Base-by-base conservation (phyloP, 192 early-diverging fungal genomes). In the Obelidium mucronatum region DNA sequence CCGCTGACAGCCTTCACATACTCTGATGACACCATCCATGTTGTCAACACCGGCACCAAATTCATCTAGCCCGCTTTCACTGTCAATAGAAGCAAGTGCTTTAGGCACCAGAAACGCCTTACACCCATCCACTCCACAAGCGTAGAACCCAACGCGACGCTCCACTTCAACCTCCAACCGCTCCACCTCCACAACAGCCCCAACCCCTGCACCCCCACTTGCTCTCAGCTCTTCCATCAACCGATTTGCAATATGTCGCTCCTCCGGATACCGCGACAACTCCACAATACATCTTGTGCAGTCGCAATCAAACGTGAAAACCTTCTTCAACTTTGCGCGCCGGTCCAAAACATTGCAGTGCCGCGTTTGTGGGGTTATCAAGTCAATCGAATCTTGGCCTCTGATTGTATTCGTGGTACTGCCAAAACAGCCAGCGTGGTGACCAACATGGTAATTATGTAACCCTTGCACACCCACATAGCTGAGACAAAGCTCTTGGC, bases 241-340 rank as follows among this genome's bases (percentile, higher is more conserved):
- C n/a, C n/a, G n/a, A n/a, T n/a, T n/a, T n/a, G n/a, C n/a, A n/a
- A n/a, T n/a, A n/a, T n/a, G n/a, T n/a, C n/a, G n/a, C n/a, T n/a
- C n/a, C n/a, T n/a, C n/a, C n/a, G n/a, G n/a, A 22, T 31, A 31
- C 60, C 31, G 19, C 19, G 17, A 26, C 17, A 56, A 26, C 24
- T 84, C 83, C 22, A 30, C 35, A 8, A 31, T 63, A 61, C 83
- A 86, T 17, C 82, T 78, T 26, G 26, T 31, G 61, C 85, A 86
- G 55, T 75, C 81, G 61, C 85, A 86, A 3, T 80, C 62, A 63
- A 86, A 86, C 48, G 68, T 74, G 48, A 86, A 86, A 4, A 73
- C 22, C 26, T 75, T 34, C 52, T 79, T 77, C 30, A 86, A 75
- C 8, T 22, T 34, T 40, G 22, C 48, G 35, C 79, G 40, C 17